Evolutionary conservation across 495 filamentous ascomycete genomes (phyloP).

Genomic region (Penicillium roqueforti): DNA sequence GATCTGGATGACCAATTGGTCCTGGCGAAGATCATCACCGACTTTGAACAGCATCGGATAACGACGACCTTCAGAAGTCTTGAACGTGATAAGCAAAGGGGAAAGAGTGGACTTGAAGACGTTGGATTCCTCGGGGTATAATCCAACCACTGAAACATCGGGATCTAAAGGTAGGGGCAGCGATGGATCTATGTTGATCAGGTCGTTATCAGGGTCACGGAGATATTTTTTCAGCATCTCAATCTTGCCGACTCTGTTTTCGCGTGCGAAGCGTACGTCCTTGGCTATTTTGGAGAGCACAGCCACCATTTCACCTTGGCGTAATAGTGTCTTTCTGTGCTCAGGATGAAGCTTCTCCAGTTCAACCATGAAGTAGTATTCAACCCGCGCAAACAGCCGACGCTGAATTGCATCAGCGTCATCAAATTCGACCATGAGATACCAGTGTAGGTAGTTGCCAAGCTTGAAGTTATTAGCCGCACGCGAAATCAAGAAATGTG

Average conservation of each 20-base stretch:
- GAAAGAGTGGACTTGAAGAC: slow-evolving; percentile 95
- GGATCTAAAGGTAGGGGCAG: slow-evolving; percentile 89
- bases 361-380: slow-evolving; percentile 92
- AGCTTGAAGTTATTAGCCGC: slow-evolving; percentile 82
- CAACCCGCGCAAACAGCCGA: slow-evolving; percentile 82
- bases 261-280: slow-evolving; percentile 78
- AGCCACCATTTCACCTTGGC: slow-evolving; percentile 85
- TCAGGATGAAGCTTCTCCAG: slow-evolving; percentile 58
- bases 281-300: slow-evolving; percentile 86
- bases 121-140: slow-evolving; percentile 76
- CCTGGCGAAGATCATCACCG: slow-evolving; percentile 93
- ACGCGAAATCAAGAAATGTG: slow-evolving; percentile 80
- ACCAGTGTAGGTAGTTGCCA: slow-evolving; percentile 96
- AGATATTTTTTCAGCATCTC: slow-evolving; percentile 78
- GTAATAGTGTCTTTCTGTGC: slow-evolving; percentile 66
- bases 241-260: slow-evolving; percentile 70
- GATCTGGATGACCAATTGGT: slow-evolving; percentile 97
- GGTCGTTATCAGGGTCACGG: slow-evolving; percentile 83
- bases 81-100: slow-evolving; percentile 87
- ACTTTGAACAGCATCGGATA: slow-evolving; percentile 97
- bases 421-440: slow-evolving; percentile 94
- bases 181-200: slow-evolving; percentile 76
- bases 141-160: slow-evolving; percentile 68
- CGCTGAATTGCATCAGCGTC: slow-evolving; percentile 72
- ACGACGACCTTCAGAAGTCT: slow-evolving; percentile 65